Evolutionary conservation across 208 protist species (phyloP).

Genomic region (Novymonas esmeraldas): DNA sequence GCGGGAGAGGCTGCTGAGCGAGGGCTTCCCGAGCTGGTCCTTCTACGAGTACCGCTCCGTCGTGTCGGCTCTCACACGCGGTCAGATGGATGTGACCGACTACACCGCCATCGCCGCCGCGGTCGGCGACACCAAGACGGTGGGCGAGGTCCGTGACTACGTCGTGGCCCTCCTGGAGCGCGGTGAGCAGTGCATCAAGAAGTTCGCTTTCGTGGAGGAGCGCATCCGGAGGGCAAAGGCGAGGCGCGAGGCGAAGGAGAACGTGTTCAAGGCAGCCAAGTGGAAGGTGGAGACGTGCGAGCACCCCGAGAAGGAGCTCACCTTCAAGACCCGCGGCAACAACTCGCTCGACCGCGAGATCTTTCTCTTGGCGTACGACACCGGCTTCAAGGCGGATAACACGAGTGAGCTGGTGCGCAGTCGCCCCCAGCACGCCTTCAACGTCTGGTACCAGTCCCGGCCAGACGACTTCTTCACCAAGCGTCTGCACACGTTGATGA

Average conservation of each 20-base stretch:
- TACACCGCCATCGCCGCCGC: constrained; percentile 55
- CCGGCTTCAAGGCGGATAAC: constrained; percentile 52
- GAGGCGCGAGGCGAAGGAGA: constrained; percentile 44
- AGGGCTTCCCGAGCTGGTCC: constrained; percentile 81
- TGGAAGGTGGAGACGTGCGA: constrained; percentile 87
- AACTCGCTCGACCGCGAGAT: constrained; percentile 63
- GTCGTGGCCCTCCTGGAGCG: constrained; percentile 76
- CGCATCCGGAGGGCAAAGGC: constrained; percentile 55
- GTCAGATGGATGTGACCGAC: constrained; percentile 62
- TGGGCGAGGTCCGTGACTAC: constrained; percentile 85
- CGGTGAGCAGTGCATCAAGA: constrained; percentile 73
- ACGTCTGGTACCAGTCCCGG: constrained; percentile 83
- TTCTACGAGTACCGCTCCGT: constrained; percentile 67
- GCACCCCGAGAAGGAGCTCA: constrained; percentile 63
- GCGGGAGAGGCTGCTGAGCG: constrained; percentile 70
- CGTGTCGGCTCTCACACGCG: constrained; percentile 48
- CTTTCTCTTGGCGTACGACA: constrained; percentile 79
- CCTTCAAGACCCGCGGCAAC: constrained; percentile 45
- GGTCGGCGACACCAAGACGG: constrained; percentile 49
- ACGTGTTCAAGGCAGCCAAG: constrained; percentile 61
- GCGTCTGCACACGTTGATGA: constrained; percentile 59
- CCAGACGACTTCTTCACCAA: constrained; percentile 59
- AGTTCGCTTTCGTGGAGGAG: constrained; percentile 61
- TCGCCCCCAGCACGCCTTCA: constrained; percentile 78
- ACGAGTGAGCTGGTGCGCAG: constrained; percentile 45